Evolutionary conservation across 202 grass and related monocot species (phyloP).

Genomic region (Zoysia matrella): DNA sequence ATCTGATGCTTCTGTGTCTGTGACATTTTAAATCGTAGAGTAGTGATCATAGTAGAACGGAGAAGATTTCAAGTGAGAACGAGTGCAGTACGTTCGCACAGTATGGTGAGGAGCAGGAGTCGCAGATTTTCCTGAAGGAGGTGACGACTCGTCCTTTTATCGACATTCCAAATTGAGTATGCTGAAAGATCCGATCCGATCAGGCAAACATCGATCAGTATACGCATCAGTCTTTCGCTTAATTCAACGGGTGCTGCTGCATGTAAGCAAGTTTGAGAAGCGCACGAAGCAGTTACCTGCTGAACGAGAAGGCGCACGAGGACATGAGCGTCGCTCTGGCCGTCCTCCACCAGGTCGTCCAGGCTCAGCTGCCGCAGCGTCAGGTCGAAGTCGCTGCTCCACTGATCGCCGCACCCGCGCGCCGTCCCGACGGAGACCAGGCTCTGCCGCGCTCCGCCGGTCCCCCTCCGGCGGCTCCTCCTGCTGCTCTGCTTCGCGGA

Average conservation of each 20-base stretch:
- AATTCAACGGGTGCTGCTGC: too few species aligned
- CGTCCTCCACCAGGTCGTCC: slow-evolving; percentile 59
- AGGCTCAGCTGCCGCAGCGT: slow-evolving; percentile 67
- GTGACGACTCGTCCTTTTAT: slow-evolving; percentile 77
- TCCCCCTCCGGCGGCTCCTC: slow-evolving; percentile 40
- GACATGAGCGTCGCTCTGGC: slow-evolving; percentile 57
- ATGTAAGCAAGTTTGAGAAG: background rate
- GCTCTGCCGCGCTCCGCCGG: slow-evolving; percentile 44
- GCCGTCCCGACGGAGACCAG: slow-evolving; percentile 52
- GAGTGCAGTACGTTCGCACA: slow-evolving; percentile 53
- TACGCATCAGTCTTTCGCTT: too few species aligned
- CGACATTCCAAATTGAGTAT: slow-evolving; percentile 82
- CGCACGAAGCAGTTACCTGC: slow-evolving; percentile 46
- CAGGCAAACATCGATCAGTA: background rate
- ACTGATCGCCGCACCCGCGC: slow-evolving; percentile 52
- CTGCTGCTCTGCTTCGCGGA: slow-evolving; percentile 12
- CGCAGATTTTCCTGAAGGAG: slow-evolving; percentile 72
- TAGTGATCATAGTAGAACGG: background rate
- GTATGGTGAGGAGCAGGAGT: slow-evolving; percentile 69
- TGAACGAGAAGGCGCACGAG: slow-evolving; percentile 64
- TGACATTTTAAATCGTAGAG: background rate
- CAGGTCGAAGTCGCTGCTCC: slow-evolving; percentile 69
- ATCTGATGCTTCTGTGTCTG: background rate
- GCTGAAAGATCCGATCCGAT: slow-evolving; percentile 49
- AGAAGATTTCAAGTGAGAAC: background rate